Base-by-base conservation (phyloP, 495 filamentous ascomycete genomes). In the Penicillium ochrochloron region DNA sequence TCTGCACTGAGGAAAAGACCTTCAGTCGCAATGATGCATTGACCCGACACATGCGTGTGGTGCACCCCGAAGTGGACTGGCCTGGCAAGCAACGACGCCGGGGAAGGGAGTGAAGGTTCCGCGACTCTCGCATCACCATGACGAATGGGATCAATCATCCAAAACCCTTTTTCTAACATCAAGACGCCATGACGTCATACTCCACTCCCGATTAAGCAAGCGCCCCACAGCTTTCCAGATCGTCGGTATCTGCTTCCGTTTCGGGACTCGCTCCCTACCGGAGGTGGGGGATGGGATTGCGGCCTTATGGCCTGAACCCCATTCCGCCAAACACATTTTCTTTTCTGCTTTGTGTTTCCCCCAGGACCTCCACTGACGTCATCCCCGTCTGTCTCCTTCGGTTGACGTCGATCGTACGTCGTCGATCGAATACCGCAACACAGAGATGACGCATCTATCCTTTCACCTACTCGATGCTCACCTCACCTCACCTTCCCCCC, bases 1-100 rank as follows among this genome's bases (percentile, higher is more conserved):
- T 96, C 53, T 98, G 94, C 78, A 93, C 92, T n/a, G 95, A 98
- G 66, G 94, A 97, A 71, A 97, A 98, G 83, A 94, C 92, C 0
- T 97, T 98, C 72, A 94, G 90, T 62, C 86, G 95, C 66, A 94
- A 93, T 66, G 95, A 97, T 81, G 95, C 88, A 2, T 84, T 97
- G 44, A 97, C 94, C 15, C 83, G 94, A 61, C 94, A 97, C 76
- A 94, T 96, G 85, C 87, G 91, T 23, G 92, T 96, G 52, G 92
- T 93, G 59, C 93, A 96, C 71, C 91, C 92, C 0, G 91, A 96
- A 63, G 83, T 95, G 50, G 90, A 93, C 60, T 91, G 91, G 68
- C 89, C 87, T 21, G 89, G 89, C 66, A 93, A 93, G 71, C 80
- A 82, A 66, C 70, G 76, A 59, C 75, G 75, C 57, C 73, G 77